Evolutionary conservation across 495 filamentous ascomycete species (phyloP).

Genomic region (Tuber magnatum): DNA sequence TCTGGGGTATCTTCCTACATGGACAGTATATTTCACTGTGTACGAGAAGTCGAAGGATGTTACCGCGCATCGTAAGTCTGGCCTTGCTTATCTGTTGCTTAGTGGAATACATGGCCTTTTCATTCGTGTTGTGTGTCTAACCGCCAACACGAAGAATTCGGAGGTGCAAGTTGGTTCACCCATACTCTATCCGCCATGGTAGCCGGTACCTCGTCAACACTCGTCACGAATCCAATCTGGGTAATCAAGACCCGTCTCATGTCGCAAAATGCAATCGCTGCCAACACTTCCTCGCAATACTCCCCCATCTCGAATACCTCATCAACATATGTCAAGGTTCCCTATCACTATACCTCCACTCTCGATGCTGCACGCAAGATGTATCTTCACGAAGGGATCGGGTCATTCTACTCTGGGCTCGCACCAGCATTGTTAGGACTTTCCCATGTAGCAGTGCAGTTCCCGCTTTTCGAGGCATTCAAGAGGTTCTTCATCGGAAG

Average conservation of each 20-base stretch:
- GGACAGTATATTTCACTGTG: constrained; percentile 94
- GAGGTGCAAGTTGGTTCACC: constrained; percentile 49
- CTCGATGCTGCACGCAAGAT: constrained; percentile 89
- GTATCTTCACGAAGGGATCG: constrained; percentile 79
- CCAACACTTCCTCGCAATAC: constrained; percentile 41
- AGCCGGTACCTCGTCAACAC: constrained; percentile 83
- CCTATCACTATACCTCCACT: constrained; percentile 85
- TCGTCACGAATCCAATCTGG: constrained; percentile 99
- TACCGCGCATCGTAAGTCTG: constrained; percentile 43
- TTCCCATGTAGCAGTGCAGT: constrained; percentile 95
- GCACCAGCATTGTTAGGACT: constrained; percentile 85
- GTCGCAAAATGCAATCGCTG: constrained; percentile 59
- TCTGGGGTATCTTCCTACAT: constrained; percentile 90
- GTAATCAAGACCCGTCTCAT: constrained; percentile 97
- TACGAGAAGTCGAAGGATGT: constrained; percentile 81
- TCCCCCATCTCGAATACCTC: constrained; percentile 43
- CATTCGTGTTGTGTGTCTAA: background rate
- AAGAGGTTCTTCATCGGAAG: constrained; percentile 89
- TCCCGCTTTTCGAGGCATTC: constrained; percentile 89
- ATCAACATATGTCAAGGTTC: constrained; percentile 54
- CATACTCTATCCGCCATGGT: constrained; percentile 72
- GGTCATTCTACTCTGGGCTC: constrained; percentile 92
- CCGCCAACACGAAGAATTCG: constrained; percentile 18
- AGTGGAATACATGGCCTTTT: background rate
- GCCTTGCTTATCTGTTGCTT: background rate